Evolutionary conservation across 352 stramenopile species (phyloP), one percentile per base, ranked within the genome.

Genomic region (Pythium aquatile): DNA sequence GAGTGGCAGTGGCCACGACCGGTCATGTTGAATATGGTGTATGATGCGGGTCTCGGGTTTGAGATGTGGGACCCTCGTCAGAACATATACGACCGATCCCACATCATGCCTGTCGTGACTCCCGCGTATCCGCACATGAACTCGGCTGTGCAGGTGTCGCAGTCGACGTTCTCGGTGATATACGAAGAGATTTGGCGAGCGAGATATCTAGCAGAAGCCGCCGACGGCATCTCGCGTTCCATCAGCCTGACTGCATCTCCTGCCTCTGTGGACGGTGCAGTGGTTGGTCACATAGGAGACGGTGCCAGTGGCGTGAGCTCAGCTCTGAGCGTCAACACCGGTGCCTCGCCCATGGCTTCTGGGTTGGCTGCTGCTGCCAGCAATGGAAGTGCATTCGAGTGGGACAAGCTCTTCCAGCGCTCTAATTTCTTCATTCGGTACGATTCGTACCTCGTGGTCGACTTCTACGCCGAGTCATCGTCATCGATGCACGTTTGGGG

Each of bases 31-130:
- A 92, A 96, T 65, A 89, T 97, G 73, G 74, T 90, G 49, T 94
- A 90, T 60, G 83, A 94, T 68, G 83, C 85, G 48, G 82, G 79
- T 7, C 61, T 94, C 6, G 85, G 83, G 29, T 90, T 94, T 62
- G 85, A 94, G 54, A 91, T 90, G 80, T 98, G 91, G 92, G 88
- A 97, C 55, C 85, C 88, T 51, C 81, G 78, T 13, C 72, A 87
- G 42, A 93, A 86, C 67, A 63, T 94, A 35, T 90, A 87, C 55
- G 93, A 98, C 79, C 80, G 86, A 9, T 88, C 81, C 9, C 94
- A 99, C 66, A 85, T 99, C 32, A 99, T 99, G 96, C 97, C 97
- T 17, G 98, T 99, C 58, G 98, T 99, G 65, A 99, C 97, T 4
- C 97, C 97, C 1, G 94, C 94, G 60, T 99, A 99, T 74, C 97